Evolutionary conservation across 139 green algal genomes (phyloP), one percentile per base, ranked within the genome.

Genomic region (Chlorella sp.): DNA sequence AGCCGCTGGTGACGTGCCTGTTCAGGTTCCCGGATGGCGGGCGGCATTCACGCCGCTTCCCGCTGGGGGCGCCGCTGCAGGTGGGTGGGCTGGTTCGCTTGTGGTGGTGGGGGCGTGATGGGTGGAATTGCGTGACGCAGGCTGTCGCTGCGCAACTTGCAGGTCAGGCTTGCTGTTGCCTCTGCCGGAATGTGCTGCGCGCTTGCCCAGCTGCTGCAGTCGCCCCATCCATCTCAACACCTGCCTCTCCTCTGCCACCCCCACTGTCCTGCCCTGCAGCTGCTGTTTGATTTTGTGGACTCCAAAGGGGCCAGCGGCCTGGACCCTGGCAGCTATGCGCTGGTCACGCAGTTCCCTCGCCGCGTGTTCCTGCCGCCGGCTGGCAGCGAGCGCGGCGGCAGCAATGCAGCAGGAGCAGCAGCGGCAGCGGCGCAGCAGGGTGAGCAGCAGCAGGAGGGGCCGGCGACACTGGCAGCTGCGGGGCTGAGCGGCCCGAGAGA

Each of bases 211-310:
- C 44, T 51, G 44, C 60, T 69, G 28, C 63, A 32, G 13, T 32
- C 63, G 5, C 63, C 6, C 63, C 18, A 9, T 69, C 28, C 28
- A n/a, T n/a, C n/a, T n/a, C n/a, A n/a, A 30, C 2, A n/a, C 9
- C 23, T 67, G 60, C 60, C 60, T 13, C 26, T 26, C 60, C 60
- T 32, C 32, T 30, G 25, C 57, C 25, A 28, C 32, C 36, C 20
- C 74, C 51, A 4, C 21, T 30, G 18, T 25, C 39, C 39, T 28
- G 9, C 69, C 3, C 57, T 93, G 62, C 60, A 86, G 21, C 38
- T 75, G 72, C 84, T 98, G 34, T 96, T 96, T 73, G 87, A 96
- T 51, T 97, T 94, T 70, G 88, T 93, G 32, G 92, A 97, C 63
- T 78, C 87, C n/a, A 89, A 88, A 23, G 90, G 83, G 2, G 86